Percentiles rank a stretch among this genome's conserved stretches.
Evolutionary conservation across 2,329 filamentous ascomycete genomes (phyloP).

Genomic region (Diaporthe batatas): DNA sequence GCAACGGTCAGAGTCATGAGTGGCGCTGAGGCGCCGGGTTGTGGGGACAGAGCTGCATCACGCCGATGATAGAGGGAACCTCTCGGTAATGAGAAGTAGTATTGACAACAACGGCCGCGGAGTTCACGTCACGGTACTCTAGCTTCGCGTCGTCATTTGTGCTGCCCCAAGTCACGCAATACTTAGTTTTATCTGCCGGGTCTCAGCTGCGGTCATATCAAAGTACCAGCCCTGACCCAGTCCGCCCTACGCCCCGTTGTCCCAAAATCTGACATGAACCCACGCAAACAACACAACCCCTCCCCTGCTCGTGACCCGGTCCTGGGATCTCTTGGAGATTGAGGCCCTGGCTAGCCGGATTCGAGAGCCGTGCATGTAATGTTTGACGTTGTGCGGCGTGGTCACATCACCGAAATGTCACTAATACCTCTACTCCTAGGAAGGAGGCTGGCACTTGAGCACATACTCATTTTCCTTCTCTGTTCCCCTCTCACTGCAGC

Average conservation of each 20-base stretch:
- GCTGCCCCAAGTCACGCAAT: slow-evolving; percentile 3
- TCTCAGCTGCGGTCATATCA: slow-evolving; percentile 16
- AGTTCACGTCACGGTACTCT: neutral
- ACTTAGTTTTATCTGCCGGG: neutral
- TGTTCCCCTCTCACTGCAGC: neutral
- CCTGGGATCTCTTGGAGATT: slow-evolving; percentile 10
- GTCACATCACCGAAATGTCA: slow-evolving; percentile 12
- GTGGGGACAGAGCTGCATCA: neutral
- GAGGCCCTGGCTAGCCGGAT: slow-evolving; percentile 34
- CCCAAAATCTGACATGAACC: slow-evolving; percentile 5
- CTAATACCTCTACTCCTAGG: neutral
- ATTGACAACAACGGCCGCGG: neutral
- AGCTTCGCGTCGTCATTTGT: neutral
- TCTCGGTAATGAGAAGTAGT: neutral
- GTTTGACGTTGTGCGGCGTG: neutral
- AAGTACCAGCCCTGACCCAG: slow-evolving; percentile 32
- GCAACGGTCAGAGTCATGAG: slow-evolving; percentile 7
- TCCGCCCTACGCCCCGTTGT: neutral
- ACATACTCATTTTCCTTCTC: neutral
- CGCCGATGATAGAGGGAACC: neutral
- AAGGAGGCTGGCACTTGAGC: slow-evolving; percentile 29
- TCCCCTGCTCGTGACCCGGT: neutral
- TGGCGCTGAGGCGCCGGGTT: slow-evolving; percentile 3
- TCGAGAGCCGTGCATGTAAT: neutral
- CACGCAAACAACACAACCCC: neutral